Percentiles rank a stretch among this genome's conserved stretches.
phyloP scores from a whole-genome alignment of 2,329 filamentous ascomycete species.

The Sclerotinia borealis region DNA sequence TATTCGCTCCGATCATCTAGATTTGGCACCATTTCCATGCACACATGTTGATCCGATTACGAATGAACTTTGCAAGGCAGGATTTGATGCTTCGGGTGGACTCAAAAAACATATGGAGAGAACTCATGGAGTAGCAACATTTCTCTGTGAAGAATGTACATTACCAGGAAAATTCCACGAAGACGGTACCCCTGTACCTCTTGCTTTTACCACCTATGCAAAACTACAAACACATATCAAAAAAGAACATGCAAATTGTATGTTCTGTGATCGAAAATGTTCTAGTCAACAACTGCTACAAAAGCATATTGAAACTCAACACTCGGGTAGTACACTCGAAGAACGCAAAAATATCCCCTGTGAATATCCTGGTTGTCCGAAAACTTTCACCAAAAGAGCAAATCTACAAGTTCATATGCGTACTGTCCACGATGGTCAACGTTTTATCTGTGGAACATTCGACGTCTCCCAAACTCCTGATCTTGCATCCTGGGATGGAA shows the following conservation, averaged over 20 bases:
- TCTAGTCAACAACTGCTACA: conserved; percentile 62
- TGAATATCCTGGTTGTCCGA: conserved; percentile 60
- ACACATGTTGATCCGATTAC: conserved; percentile 48
- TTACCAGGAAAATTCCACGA: conserved; percentile 30
- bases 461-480: conserved; percentile 53
- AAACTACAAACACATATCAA: conserved; percentile 69
- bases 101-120: conserved; percentile 66
- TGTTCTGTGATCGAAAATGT: conserved; percentile 66
- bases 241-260: conserved; percentile 67
- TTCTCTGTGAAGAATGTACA: conserved; percentile 71
- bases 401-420: conserved; percentile 78
- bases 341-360: conserved; percentile 64
- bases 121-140: conserved; percentile 59
- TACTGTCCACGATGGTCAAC: conserved; percentile 67
- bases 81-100: conserved; percentile 67
- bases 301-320: conserved; percentile 71
- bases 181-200: conserved; percentile 37
- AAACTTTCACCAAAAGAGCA: conserved; percentile 74
- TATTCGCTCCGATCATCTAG: conserved; percentile 68
- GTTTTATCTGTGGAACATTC: conserved; percentile 72
- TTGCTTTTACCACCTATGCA: conserved; percentile 65
- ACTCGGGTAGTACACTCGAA: conserved; percentile 56
- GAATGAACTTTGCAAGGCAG: conserved; percentile 53
- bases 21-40: conserved; percentile 67
- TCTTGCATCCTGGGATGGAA: conserved; percentile 56